Evolutionary conservation across 768 basidiomycete species (phyloP).

Genomic region (Macrolepiota albuminosa): DNA sequence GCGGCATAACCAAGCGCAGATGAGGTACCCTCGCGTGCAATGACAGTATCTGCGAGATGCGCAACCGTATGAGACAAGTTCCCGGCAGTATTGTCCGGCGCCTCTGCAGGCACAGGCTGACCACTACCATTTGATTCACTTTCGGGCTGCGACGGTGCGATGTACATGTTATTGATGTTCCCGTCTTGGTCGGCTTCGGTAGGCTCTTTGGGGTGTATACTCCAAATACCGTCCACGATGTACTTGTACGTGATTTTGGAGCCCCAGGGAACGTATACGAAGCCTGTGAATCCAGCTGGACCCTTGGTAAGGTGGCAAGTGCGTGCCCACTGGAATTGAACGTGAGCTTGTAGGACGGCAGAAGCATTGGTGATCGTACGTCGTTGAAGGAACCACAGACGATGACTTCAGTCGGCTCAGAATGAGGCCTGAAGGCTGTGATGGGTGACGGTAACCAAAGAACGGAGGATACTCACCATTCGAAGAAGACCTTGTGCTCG

Average conservation of each 20-base stretch:
- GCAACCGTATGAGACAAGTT: constrained; percentile 28
- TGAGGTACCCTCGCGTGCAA: constrained; percentile 32
- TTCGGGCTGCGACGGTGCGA: constrained; percentile 32
- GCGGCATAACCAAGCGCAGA: constrained; percentile 34
- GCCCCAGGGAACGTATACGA: constrained; percentile 54
- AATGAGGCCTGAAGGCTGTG: constrained; percentile 47
- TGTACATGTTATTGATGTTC: constrained; percentile 67
- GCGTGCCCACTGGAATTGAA: constrained; percentile 49
- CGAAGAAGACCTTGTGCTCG: constrained; percentile 44
- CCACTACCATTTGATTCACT: constrained; percentile 7
- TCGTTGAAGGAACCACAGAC: constrained; percentile 78
- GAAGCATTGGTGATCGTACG: constrained; percentile 34
- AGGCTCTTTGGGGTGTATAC: constrained; percentile 45
- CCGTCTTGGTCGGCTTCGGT: constrained; percentile 59
- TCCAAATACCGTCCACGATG: constrained; percentile 72
- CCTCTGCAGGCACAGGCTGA: constrained; percentile 10
- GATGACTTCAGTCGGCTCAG: constrained; percentile 52
- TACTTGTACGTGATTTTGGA: constrained; percentile 71
- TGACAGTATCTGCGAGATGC: constrained; percentile 33
- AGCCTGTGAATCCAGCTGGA: constrained; percentile 51
- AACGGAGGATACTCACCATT: constrained; percentile 35
- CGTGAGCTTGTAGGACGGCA: constrained; percentile 8
- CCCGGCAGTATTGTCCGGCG: background rate
- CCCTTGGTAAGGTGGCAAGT: constrained; percentile 52
- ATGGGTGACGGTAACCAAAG: background rate